Base-by-base conservation (phyloP, 768 basidiomycete genomes). In the Multifurca ochricompacta region DNA sequence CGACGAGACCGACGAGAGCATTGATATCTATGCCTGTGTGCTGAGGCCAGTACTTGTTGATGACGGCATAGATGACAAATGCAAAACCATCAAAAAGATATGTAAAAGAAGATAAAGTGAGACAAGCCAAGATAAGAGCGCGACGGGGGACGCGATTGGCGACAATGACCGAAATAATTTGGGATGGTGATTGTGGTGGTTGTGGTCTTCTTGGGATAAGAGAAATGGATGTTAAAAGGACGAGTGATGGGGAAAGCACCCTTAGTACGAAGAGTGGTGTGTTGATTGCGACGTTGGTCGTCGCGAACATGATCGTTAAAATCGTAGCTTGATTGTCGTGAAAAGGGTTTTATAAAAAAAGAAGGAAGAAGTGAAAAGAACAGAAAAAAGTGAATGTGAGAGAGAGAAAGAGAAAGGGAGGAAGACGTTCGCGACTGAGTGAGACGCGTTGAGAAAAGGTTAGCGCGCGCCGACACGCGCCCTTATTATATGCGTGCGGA, bases 101-200 rank as follows among this genome's bases (percentile, higher is more conserved):
- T 14, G 85, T 82, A 47, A 85, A 67, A n/a, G 87, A 78, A 21
- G 77, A 66, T 49, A 92, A 71, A 46, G 85, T 79, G 43, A 94
- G 74, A 56, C 90, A 71, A 39, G 76, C 67, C 43, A 93, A 75
- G 65, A 97, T 91, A 56, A 83, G 69, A 37, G 77, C 77, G 55
- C 86, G 81, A 65, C 93, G 84, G 37, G 92, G 91, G 48, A 83
- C 74, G 56, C 77, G 74, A 53, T 76, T 78, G 51, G 83, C 77
- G 65, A 90, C 80, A 69, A 91, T 80, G 67, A 91, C 87, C 48
- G 83, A 71, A 35, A 82, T 87, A 65, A 91, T 90, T 60, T 80
- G 81, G 39, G 83, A 85, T 31, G 77, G 68, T 18, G 71, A 68
- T 7, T 60, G 63, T 1, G 77, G 77, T 6, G 71, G 64, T 7